phyloP scores from a whole-genome alignment of 306 rosid genomes.

The Inga leiocalycina region DNA sequence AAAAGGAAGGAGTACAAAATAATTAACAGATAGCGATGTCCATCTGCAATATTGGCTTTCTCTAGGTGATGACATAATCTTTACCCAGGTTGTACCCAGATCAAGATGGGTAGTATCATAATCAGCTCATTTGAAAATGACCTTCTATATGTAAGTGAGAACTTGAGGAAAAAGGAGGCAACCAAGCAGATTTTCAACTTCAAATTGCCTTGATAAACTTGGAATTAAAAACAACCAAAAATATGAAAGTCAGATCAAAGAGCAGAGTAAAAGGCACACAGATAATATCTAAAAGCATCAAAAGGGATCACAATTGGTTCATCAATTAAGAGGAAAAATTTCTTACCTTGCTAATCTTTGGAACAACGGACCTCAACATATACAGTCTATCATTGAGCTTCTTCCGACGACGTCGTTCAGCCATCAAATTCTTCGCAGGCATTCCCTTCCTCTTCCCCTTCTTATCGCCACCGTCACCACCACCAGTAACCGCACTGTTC shows the following conservation, averaged over 20 bases:
- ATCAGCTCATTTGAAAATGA: neutral
- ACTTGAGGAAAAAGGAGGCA: neutral
- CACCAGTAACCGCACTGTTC: slow-evolving; percentile 46
- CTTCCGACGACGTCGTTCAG: slow-evolving; percentile 95
- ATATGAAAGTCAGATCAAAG: neutral
- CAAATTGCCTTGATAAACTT: neutral
- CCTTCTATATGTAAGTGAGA: neutral
- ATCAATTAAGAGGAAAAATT: slow-evolving; percentile 1
- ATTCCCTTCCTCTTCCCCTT: slow-evolving; percentile 93
- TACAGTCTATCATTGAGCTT: slow-evolving; percentile 96
- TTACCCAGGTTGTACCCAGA: neutral
- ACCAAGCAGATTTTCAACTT: neutral
- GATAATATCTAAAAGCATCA: neutral
- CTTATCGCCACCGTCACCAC: slow-evolving; percentile 15
- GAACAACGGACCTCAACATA: slow-evolving; percentile 97
- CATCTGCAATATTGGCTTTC: neutral
- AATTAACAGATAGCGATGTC: neutral
- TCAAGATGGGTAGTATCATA: neutral
- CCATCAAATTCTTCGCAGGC: slow-evolving; percentile 99
- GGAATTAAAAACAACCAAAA: neutral
- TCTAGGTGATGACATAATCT: neutral
- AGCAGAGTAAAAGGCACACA: neutral
- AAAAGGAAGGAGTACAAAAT: neutral
- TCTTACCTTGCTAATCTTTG: slow-evolving; percentile 93
- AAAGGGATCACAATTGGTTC: neutral